Base-by-base conservation (phyloP, 2,329 filamentous ascomycete genomes). In the Stachybotrys elegans region DNA sequence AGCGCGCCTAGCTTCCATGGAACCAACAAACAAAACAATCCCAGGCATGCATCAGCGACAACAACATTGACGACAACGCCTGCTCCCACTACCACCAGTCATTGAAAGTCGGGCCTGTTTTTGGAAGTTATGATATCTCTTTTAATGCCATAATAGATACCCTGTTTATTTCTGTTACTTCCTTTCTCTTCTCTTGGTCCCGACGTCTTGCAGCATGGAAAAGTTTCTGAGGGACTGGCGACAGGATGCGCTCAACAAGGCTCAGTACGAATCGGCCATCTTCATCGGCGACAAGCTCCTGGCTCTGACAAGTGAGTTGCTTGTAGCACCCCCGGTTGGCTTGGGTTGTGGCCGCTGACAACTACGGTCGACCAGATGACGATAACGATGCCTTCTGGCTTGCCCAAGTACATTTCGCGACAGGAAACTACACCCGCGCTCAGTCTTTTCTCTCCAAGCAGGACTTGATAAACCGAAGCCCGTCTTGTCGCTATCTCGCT, bases 251-350 rank as follows among this genome's bases (percentile, higher is more conserved):
- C 75, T 95, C 59, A 92, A 95, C 69, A 93, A 94, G 66, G 89
- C 93, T 52, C 93, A 98, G 64, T 91, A 96, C 66, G 92, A 97
- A 53, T 88, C 92, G 25, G 93, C 93, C 60, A 92, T 97, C 57
- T 97, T 95, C 63, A 89, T 97, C 52, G 93, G 90, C 51, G 93
- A 98, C 76, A 98, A 98, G 72, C 76, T 98, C 55, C 77, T 97
- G 46, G 93, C 93, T 46, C 74, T 98, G 59, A 97, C 92, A 29
- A 88, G 92, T 96, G 68, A 53, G 81, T 67, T 31, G n/a, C 2
- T 3, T 22, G n/a, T 40, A 39, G 43, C 29, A 45, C 17, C 43
- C 35, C 9, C 8, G 12, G 6, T 22, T 23, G 21, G n/a, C 29
- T 42, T 31, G 23, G 25, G 27, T 23, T 39, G 34, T 41, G 48